Percentiles rank a stretch among this genome's conserved stretches.
Conservation (phyloP, 306 rosid species). For the Glycyrrhiza uralensis region DNA sequence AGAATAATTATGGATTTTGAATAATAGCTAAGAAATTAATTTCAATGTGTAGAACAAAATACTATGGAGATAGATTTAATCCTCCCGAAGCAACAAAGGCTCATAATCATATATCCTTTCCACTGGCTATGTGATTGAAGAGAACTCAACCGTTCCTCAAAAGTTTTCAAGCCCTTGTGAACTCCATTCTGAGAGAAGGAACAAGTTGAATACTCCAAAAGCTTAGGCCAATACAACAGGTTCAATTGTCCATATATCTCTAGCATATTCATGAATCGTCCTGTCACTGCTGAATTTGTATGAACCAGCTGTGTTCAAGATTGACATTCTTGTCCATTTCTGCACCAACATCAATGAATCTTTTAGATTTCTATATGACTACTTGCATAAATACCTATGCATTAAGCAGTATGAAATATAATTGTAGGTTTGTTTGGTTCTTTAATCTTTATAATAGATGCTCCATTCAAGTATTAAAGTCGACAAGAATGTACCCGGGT, state of each 20-base stretch:
- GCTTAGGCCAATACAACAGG: constrained; percentile 37
- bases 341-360: constrained; percentile 40
- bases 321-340: constrained; percentile 95
- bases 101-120: background rate
- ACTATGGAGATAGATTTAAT: background rate
- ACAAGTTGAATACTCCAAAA: background rate
- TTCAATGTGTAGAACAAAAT: background rate
- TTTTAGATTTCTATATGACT: background rate
- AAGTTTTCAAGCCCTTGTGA: background rate
- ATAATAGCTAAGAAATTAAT: no score
- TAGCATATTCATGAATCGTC: constrained; percentile 86
- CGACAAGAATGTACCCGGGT: no score
- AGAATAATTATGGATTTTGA: no score
- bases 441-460: no score
- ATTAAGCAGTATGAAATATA: background rate
- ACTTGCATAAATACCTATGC: background rate
- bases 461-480: no score
- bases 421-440: no score
- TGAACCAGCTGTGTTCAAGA: constrained; percentile 91
- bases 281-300: constrained; percentile 94
- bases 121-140: background rate
- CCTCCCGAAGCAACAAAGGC: background rate
- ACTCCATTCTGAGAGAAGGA: background rate
- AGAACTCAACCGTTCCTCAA: background rate
- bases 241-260: constrained; percentile 79